Percentiles rank a stretch among this genome's conserved stretches.
Evolutionary conservation across 2,329 filamentous ascomycete species (phyloP).

Genomic region (Pezicula radicicola): DNA sequence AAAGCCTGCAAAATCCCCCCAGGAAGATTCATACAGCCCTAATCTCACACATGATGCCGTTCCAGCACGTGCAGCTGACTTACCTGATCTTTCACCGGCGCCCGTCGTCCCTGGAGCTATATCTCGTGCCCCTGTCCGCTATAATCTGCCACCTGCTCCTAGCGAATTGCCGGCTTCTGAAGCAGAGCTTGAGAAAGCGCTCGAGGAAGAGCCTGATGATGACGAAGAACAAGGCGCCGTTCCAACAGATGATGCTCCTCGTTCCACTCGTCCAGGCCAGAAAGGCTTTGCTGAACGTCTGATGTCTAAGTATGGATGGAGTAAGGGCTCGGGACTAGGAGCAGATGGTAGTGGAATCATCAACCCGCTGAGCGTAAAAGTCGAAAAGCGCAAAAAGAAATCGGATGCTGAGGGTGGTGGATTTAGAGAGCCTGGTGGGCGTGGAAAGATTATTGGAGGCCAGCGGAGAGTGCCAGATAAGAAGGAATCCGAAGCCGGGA

Average conservation of each 20-base stretch:
- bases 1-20: constrained; percentile 34
- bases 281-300: constrained; percentile 82
- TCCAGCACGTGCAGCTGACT: constrained; percentile 22
- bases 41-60: constrained; percentile 5
- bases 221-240: constrained; percentile 27
- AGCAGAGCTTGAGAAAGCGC: constrained; percentile 44
- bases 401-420: constrained; percentile 77
- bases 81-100: constrained; percentile 29
- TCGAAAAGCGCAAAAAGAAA: constrained; percentile 81
- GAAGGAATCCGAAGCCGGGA: constrained; percentile 42
- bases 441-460: constrained; percentile 79
- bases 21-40: constrained; percentile 12
- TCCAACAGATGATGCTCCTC: constrained; percentile 34
- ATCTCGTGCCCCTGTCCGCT: constrained; percentile 75
- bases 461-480: constrained; percentile 46
- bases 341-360: constrained; percentile 79
- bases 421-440: constrained; percentile 65
- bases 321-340: constrained; percentile 82
- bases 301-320: constrained; percentile 93
- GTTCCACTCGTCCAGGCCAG: constrained; percentile 72
- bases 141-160: constrained; percentile 52
- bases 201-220: constrained; percentile 34
- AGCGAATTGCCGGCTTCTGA: constrained; percentile 49
- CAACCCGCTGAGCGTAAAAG: constrained; percentile 76
- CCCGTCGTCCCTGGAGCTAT: constrained; percentile 53